These are phyloP conservation scores for Hippophae tibetana DNA, from an alignment of 306 rosid species.

Conservation along the genomic window DNA sequence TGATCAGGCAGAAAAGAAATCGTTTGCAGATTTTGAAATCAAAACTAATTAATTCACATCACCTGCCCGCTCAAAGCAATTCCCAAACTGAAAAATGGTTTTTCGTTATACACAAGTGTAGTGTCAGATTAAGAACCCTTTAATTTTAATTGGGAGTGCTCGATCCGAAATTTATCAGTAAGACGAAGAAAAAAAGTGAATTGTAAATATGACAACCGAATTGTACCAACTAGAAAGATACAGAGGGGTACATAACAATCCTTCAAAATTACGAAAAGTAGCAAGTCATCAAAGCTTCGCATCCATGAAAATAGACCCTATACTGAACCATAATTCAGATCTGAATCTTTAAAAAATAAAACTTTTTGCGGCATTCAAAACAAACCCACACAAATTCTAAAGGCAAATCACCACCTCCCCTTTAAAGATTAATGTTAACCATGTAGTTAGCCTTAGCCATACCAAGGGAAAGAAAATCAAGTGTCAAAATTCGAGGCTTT, in stretches of 20 bases:
- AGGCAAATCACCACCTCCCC: background rate
- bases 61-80: conserved; percentile 12
- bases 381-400: background rate
- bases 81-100: background rate
- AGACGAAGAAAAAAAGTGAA: background rate
- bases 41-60: background rate
- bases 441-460: too few species aligned
- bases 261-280: conserved; percentile 25
- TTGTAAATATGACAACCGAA: conserved; percentile 14
- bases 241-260: background rate
- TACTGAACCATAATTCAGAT: conserved; percentile 16
- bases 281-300: conserved; percentile 23
- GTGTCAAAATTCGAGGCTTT: too few species aligned
- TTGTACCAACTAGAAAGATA: conserved; percentile 20
- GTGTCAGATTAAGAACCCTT: conserved; percentile 6
- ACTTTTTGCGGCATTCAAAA: background rate
- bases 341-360: conserved; percentile 18
- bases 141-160: conserved; percentile 5
- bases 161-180: background rate
- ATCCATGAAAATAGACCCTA: conserved; percentile 9
- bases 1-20: background rate
- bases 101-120: conserved; percentile 1
- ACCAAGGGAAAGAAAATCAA: too few species aligned
- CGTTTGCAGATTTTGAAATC: background rate
- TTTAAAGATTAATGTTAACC: background rate